Percentiles rank a stretch among this genome's conserved stretches.
These are phyloP conservation scores for Rhipidocladum racemiflorum DNA, from an alignment of 176 grass and related monocot species.

Conservation along the genomic window DNA sequence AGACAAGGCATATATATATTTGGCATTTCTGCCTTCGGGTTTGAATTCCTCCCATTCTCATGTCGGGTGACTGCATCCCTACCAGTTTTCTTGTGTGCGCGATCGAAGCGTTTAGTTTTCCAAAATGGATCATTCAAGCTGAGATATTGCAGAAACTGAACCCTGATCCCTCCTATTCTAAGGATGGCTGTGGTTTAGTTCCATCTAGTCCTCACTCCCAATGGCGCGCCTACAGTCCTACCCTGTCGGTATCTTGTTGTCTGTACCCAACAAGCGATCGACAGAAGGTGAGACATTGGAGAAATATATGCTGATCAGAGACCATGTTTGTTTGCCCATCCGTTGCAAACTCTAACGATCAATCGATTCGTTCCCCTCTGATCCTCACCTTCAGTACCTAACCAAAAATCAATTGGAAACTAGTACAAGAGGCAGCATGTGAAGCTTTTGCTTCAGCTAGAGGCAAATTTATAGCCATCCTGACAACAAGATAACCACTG, in stretches of 20 bases:
- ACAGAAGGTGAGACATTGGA: slow-evolving; percentile 45
- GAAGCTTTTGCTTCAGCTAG: not conserved
- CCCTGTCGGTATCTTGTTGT: no score
- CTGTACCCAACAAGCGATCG: not conserved
- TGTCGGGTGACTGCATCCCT: no score
- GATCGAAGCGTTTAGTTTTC: not conserved
- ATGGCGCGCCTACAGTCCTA: not conserved
- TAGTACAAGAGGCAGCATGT: not conserved
- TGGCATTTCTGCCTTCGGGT: no score
- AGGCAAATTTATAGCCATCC: not conserved
- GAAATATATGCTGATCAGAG: slow-evolving; percentile 34
- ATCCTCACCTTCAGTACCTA: not conserved
- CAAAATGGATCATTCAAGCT: slow-evolving; percentile 10
- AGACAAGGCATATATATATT: no score
- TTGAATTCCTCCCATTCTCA: no score
- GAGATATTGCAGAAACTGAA: slow-evolving; percentile 57
- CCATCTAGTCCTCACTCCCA: slow-evolving; percentile 42
- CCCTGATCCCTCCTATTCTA: no score
- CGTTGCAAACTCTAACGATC: not conserved
- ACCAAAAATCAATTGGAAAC: not conserved
- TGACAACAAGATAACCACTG: no score
- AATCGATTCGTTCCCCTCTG: not conserved
- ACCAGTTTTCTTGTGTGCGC: no score
- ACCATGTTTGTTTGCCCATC: not conserved
- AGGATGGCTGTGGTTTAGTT: not conserved